Evolutionary conservation across 2,329 filamentous ascomycete species (phyloP).

Genomic region (Alternaria rosae): DNA sequence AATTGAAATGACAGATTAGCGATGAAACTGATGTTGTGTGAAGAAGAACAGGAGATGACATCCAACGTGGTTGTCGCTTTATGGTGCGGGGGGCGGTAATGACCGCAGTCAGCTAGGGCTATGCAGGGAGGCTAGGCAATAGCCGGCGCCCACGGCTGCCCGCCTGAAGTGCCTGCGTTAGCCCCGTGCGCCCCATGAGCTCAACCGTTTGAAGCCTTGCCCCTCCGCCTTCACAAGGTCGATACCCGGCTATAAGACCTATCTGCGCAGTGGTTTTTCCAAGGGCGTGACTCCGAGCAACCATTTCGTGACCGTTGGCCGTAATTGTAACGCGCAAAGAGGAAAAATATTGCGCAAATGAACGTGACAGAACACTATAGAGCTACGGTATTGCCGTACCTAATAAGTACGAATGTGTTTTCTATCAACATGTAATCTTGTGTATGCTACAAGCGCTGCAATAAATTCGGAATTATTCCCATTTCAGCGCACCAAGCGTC

Average conservation of each 20-base stretch:
- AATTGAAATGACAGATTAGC: neutral
- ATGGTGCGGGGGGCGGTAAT: neutral
- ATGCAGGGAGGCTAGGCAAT: neutral
- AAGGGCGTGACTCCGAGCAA: no score
- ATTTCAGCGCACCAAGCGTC: neutral
- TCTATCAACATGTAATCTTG: neutral
- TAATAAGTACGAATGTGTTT: neutral
- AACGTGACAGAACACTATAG: accelerated
- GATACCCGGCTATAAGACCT: neutral
- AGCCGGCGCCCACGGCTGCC: neutral
- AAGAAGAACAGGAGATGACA: neutral
- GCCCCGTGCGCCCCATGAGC: neutral
- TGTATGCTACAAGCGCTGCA: neutral
- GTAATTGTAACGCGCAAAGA: neutral
- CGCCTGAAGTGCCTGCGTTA: no score
- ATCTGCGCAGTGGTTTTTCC: neutral
- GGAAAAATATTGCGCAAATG: neutral
- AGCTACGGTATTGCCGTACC: neutral
- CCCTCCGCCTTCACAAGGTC: neutral
- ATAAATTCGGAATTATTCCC: accelerated
- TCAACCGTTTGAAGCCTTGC: neutral
- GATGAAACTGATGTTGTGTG: neutral
- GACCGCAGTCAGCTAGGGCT: neutral
- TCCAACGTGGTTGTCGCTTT: neutral
- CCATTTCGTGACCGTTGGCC: no score